Conservation (phyloP, 2,329 filamentous ascomycete genomes). For the Botrytis fabae region DNA sequence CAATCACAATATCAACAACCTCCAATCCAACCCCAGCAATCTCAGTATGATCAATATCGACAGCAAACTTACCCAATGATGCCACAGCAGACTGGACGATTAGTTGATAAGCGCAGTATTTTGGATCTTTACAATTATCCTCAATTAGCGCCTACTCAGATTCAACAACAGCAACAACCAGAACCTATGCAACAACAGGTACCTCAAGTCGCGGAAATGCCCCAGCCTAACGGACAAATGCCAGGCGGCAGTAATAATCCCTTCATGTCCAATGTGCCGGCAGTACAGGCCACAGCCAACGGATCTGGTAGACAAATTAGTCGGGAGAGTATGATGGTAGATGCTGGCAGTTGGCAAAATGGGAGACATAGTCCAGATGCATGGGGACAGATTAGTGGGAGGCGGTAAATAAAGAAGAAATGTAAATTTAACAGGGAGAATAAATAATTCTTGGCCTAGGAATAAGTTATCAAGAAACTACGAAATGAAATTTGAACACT, state of each 20-base stretch:
- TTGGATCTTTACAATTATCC: constrained; percentile 67
- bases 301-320: constrained; percentile 51
- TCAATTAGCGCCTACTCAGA: constrained; percentile 37
- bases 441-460: constrained; percentile 21
- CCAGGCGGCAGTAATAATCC: constrained; percentile 39
- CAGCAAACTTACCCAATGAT: constrained; percentile 44
- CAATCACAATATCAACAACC: constrained; percentile 32
- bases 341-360: constrained; percentile 55
- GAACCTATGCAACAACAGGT: constrained; percentile 29
- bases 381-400: constrained; percentile 64
- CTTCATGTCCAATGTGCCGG: constrained; percentile 34
- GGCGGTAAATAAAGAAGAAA: constrained; percentile 7
- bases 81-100: constrained; percentile 48
- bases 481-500: not conserved
- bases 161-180: constrained; percentile 26
- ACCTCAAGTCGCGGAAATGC: constrained; percentile 14
- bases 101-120: constrained; percentile 70
- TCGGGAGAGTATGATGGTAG: constrained; percentile 64
- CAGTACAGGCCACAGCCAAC: constrained; percentile 32
- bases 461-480: not conserved
- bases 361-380: constrained; percentile 78
- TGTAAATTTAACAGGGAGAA: not conserved
- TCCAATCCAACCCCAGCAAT: constrained; percentile 39
- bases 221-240: constrained; percentile 25
- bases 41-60: constrained; percentile 42